Base-by-base conservation (phyloP, 2,329 filamentous ascomycete species). In the Clarireedia monteithiana region DNA sequence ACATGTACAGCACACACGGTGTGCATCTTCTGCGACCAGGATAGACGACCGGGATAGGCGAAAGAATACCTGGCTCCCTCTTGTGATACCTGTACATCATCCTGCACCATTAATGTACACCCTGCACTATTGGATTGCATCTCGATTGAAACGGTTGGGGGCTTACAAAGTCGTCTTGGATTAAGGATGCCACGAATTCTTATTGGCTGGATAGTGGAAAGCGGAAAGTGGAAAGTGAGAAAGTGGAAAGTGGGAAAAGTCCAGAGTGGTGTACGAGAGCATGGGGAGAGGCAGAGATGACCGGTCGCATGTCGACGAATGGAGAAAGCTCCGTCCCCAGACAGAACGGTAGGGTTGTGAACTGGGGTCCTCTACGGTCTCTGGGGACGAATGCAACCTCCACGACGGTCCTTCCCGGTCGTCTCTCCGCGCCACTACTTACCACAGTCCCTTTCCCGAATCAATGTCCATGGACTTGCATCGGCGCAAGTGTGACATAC, bases 401-500 rank as follows among this genome's bases (percentile, higher is more conserved):
- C 30, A 34, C 30, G 9, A 34, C 9, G 45, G 34, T 42, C 24
- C 23, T 49, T 48, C 36, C 17, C 17, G 4, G 44, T 26, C 38
- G 14, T 15, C 17, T 26, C 30, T 12, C 10, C 12, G 10, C 1
- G 2, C 30, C 30, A 53, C 45, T 20, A 20, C 42, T 38, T 53
- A 48, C n/a, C 50, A 36, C 39, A 5, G n/a, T 23, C 9, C 23
- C 12, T 15, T 26, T 48, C 6, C 30, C 51, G 15, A 39, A 7
- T 2, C 12, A 38, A 40, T 30, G 34, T 24, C 52, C 52, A 48
- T 53, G 30, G 6, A 40, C 34, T 15, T 54, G 52, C 42, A 48
- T 53, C 42, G 30, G 42, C 10, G 42, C 30, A 53, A 42, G 49
- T 4, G 34, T 49, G 49, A 49, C 52, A 54, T 54, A 27, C 14